Base-by-base conservation (phyloP, 2,329 filamentous ascomycete genomes). In the Pseudogymnoascus sp. region DNA sequence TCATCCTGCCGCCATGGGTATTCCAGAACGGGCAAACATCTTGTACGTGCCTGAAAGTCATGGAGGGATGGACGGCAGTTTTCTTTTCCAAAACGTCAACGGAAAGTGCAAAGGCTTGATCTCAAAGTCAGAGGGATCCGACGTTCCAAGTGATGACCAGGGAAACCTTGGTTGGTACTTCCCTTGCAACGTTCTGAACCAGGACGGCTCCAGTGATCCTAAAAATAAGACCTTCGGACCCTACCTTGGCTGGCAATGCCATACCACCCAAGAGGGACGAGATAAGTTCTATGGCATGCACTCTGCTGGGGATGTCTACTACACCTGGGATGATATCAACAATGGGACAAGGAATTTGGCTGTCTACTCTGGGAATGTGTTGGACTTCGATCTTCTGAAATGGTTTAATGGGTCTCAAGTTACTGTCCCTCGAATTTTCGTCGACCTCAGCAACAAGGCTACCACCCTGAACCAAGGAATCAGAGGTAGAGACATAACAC, bases 1-100 rank as follows among this genome's bases (percentile, higher is more conserved):
- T 25, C 95, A 99, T 74, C 91, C 92, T 5, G 82, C 85, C 2
- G 95, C 92, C 1, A 80, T 86, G 66, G 93, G 93, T 37, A 91
- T 99, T 68, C 84, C 89, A 16, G 69, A 74, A 1, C 83, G 82
- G 31, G 81, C 89, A 25, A 97, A 97, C 71, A 87, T 99, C 23
- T 79, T 99, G 12, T 97, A 86, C 72, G 92, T 96, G n/a, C 83
- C 88, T 0, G 84, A 89, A 69, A 90, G 90, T 72, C 86, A 93
- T 70, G 88, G 87, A 63, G 95, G 93, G n/a, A 84, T 90, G 75
- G 96, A 99, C 73, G 93, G 91, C 64, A 97, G 93, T 73, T 99
- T 99, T 74, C 78, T 99, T 72, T 99, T 99, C 78, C 95, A 99
- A 74, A 96, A 97, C 69, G 95, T 99, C 75, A 99, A 99, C 70